A percentile compares a stretch with the other conserved stretches of the same genome.
Conservation (phyloP, 768 basidiomycete species). For the Pisolithus microcarpus region DNA sequence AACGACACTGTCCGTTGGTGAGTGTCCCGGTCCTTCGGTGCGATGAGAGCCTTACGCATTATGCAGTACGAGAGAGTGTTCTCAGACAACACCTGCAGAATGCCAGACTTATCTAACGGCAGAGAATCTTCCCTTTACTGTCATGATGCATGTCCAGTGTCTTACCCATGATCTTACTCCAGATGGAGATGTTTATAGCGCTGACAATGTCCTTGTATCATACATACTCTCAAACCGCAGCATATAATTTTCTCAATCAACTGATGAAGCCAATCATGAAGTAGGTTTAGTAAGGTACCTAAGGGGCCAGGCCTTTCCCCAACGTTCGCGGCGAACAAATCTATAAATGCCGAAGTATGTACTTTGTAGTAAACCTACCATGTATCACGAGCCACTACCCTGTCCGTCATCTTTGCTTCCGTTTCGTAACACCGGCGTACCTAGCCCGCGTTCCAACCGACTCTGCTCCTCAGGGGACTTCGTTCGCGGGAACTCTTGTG, state of each 20-base stretch:
- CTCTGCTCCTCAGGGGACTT: conserved; percentile 39
- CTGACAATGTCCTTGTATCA: no score
- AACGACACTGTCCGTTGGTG: conserved; percentile 60
- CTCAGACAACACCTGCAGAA: conserved; percentile 61
- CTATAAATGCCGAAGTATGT: background rate
- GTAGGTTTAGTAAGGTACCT: background rate
- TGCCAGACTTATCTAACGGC: conserved; percentile 56
- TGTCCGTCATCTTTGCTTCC: conserved; percentile 28
- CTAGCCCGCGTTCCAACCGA: conserved; percentile 54
- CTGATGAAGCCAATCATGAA: background rate
- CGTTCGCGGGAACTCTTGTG: conserved; percentile 16
- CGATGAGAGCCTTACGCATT: background rate
- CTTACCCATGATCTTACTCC: background rate
- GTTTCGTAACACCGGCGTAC: conserved; percentile 55
- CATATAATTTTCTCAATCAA: no score
- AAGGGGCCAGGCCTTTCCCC: background rate
- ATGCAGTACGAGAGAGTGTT: conserved; percentile 63
- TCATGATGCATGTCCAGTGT: background rate
- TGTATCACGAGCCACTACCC: conserved; percentile 2
- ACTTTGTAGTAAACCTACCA: background rate
- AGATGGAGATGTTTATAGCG: no score
- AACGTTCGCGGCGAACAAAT: background rate
- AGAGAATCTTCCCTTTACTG: background rate
- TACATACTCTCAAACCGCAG: no score
- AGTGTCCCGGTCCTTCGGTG: conserved; percentile 15